These are phyloP conservation scores for Heterobasidion annosum DNA, from an alignment of 1,284 basidiomycete species.

Conservation along the genomic window DNA sequence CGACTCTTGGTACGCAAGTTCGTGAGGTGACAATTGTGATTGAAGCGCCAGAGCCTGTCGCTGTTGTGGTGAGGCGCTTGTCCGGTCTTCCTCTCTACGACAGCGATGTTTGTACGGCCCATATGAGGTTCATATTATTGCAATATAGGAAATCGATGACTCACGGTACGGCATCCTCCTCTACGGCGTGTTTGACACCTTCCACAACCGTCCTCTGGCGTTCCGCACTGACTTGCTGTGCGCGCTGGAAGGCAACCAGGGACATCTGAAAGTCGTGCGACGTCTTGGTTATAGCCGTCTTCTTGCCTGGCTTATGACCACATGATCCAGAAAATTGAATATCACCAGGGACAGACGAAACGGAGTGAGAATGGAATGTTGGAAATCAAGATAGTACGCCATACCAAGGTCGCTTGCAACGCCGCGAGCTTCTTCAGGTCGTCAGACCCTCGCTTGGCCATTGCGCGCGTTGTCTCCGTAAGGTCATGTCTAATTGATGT, in stretches of 20 bases:
- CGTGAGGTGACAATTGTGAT: conserved; percentile 74
- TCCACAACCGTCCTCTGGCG: conserved; percentile 80
- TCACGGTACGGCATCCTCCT: conserved; percentile 44
- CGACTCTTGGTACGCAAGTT: conserved; percentile 94
- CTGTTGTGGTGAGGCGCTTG: conserved; percentile 25
- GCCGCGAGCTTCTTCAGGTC: conserved; percentile 83
- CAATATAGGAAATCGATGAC: conserved; percentile 12
- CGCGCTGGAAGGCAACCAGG: conserved; percentile 84
- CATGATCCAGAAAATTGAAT: not conserved
- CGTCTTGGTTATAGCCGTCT: conserved; percentile 80
- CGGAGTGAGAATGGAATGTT: not conserved
- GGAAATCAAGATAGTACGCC: conserved; percentile 14
- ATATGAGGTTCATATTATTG: no score
- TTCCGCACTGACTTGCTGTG: conserved; percentile 86
- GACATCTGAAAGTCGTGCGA: conserved; percentile 90
- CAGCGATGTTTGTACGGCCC: not conserved
- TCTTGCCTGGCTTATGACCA: conserved; percentile 52
- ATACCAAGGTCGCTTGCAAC: conserved; percentile 56
- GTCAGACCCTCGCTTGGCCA: conserved; percentile 89
- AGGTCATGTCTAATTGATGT: conserved; percentile 60
- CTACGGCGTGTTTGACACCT: conserved; percentile 67
- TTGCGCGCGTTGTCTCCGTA: conserved; percentile 87
- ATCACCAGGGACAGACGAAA: not conserved
- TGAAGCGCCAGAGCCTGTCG: conserved; percentile 69
- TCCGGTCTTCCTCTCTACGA: conserved; percentile 14